Evolutionary conservation across 805 yeast genomes (phyloP), one percentile per base, ranked within the genome.

Genomic region (Clavispora carvajalis): DNA sequence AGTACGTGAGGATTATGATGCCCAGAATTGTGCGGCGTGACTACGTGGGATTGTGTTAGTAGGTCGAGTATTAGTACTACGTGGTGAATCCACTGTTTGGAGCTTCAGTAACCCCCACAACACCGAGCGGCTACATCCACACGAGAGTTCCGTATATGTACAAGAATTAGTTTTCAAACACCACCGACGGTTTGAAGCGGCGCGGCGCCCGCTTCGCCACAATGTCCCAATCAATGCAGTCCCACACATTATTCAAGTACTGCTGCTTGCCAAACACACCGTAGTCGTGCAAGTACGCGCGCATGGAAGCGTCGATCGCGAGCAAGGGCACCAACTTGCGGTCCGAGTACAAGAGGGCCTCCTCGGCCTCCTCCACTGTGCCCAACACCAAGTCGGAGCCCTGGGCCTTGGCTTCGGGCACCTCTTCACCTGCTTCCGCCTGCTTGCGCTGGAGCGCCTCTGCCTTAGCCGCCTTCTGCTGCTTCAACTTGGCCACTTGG

Each of bases 221-320:
- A 18, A 68, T 60, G 29, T 58, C 59, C 74, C 74, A 69, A 53
- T 69, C 67, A 39, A 69, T 65, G 46, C 74, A 64, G 29, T 60
- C 58, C 74, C 75, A 70, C 25, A 60, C 62, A 45, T 67, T 67
- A 41, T 63, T 71, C 53, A 69, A 61, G 49, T 67, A 69, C 40
- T 59, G 57, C 48, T 59, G 62, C 71, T 76, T 58, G 54, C 71
- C 69, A 57, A 72, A 82, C 10, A 82, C 85, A 40, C 95, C 95
- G 53, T 83, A 85, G 61, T 85, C 93, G 45, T 75, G 63, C 37
- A 84, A 60, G 67, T 81, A 85, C 40, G 78, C 76, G 49, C 82
- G 77, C 49, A 86, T 84, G 33, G 86, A 79, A 5, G 79, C 83
- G 59, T 85, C 91, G 35, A 85, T 70, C 17, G 86, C 81, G 40